Evolutionary conservation across 441 rosid genomes (phyloP), one percentile per base, ranked within the genome.

Genomic region (Populus hybrid): DNA sequence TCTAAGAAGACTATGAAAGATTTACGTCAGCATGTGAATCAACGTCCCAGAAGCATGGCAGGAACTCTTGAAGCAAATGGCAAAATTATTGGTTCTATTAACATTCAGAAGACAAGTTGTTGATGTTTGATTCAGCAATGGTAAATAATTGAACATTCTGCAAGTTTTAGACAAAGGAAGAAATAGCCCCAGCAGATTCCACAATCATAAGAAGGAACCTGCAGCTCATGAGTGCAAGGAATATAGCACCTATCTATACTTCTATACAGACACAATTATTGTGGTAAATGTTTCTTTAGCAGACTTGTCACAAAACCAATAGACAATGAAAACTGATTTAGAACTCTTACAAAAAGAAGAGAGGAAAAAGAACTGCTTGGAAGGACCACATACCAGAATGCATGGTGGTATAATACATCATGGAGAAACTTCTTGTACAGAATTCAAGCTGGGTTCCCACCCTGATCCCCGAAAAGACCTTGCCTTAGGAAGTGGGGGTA

Each of bases 381-480:
- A 80, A 74, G 50, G 64, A 56, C 36, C 53, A 72, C 78, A 74
- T 59, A 72, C 71, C 79, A 36, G 73, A 70, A 77, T 8, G 38
- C 71, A 56, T 20, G 16, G 66, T 28, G 33, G 64, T 28, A 56
- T 64, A 67, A 53, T 67, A 56, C 76, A 56, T 35, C 85, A 87
- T 69, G 89, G 90, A 74, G 92, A 91, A 31, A 89, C 64, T 82
- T 91, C 93, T 80, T 87, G 86, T 28, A 90, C 74, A 65, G 91
- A 90, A 24, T 86, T 80, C 77, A 91, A 76, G 79, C 84, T 82
- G 0, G 95, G 95, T 73, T 89, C 89, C 95, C 92, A 90, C 11
- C 76, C 78, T 2, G 72, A 67, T n/a, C 74, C 82, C 36, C 59
- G 76, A 33, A 61, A 20, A 3, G 24, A 9, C 73, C 80, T 84